phyloP scores from a whole-genome alignment of 495 filamentous ascomycete genomes.

The Hyphodiscus hymeniophilus region DNA sequence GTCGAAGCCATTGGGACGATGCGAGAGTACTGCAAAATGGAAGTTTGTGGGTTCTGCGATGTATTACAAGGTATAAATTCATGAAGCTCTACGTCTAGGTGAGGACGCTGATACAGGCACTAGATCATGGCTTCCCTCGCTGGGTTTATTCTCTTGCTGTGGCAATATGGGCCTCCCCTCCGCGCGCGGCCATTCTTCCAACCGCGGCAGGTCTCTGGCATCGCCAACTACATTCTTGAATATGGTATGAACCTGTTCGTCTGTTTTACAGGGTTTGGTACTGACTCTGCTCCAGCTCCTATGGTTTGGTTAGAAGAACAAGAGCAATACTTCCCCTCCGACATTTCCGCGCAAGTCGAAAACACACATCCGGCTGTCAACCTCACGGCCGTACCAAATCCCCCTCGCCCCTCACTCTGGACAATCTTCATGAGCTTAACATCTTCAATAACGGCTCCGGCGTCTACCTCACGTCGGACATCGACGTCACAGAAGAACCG shows the following conservation, averaged over 20 bases:
- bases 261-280: not conserved
- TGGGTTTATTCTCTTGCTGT: slow-evolving; percentile 7
- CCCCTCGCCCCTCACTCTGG: slow-evolving; percentile 51
- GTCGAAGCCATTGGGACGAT: too few relatives aligned
- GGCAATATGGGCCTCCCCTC: slow-evolving; percentile 6
- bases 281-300: slow-evolving; percentile 45
- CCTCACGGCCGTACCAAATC: slow-evolving; percentile 53
- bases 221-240: slow-evolving; percentile 41
- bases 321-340: slow-evolving; percentile 86
- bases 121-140: slow-evolving; percentile 6
- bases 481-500: slow-evolving; percentile 21
- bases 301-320: slow-evolving; percentile 81
- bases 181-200: slow-evolving; percentile 2
- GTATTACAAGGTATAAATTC: slow-evolving; percentile 11
- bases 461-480: slow-evolving; percentile 24
- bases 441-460: slow-evolving; percentile 32
- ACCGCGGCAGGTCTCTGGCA: slow-evolving; percentile 7
- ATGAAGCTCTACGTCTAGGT: not conserved
- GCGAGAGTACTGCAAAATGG: not conserved
- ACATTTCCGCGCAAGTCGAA: slow-evolving; percentile 77
- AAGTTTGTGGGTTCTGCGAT: not conserved
- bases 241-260: slow-evolving; percentile 24
- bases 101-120: not conserved
- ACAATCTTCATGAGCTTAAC: slow-evolving; percentile 53
- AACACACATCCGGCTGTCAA: slow-evolving; percentile 70